phyloP scores from a whole-genome alignment of 192 early-diverging fungal species.

The Pecoramyces ruminantium region DNA sequence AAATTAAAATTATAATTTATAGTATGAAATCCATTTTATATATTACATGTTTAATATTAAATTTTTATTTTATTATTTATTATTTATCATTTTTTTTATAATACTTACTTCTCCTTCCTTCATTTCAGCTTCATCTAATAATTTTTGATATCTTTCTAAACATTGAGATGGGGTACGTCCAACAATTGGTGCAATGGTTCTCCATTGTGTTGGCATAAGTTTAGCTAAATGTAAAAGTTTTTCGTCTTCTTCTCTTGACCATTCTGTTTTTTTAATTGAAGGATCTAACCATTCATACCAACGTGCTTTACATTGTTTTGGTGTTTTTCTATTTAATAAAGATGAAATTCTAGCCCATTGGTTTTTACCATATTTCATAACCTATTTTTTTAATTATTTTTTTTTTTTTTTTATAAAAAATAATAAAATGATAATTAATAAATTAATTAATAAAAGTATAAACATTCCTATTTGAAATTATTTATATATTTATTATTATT shows the following conservation, averaged over 20 bases:
- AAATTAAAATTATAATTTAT: too few relatives aligned
- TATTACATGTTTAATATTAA: too few relatives aligned
- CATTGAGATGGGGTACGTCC: slow-evolving; percentile 93
- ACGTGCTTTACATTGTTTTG: slow-evolving; percentile 97
- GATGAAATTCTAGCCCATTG: slow-evolving; percentile 98
- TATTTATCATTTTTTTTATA: not conserved
- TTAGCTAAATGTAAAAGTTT: slow-evolving; percentile 92
- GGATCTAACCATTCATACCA: slow-evolving; percentile 99
- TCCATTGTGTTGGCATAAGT: slow-evolving; percentile 98
- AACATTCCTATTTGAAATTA: too few relatives aligned
- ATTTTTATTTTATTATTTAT: too few relatives aligned
- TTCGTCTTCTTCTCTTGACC: slow-evolving; percentile 97
- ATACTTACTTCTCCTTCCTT: slow-evolving; percentile 37
- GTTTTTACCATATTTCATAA: slow-evolving; percentile 66
- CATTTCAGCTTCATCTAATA: slow-evolving; percentile 90
- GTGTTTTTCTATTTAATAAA: slow-evolving; percentile 80
- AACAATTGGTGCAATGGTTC: slow-evolving; percentile 96
- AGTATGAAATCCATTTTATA: too few relatives aligned
- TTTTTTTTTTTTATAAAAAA: too few relatives aligned
- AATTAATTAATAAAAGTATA: too few relatives aligned
- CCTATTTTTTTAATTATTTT: too few relatives aligned
- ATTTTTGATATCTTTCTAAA: slow-evolving; percentile 82
- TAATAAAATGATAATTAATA: too few relatives aligned
- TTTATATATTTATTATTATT: too few relatives aligned
- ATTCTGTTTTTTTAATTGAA: slow-evolving; percentile 97